Evolutionary conservation across 768 basidiomycete species (phyloP), one percentile per base, ranked within the genome.

Genomic region (Paxillus ammoniavirescens): DNA sequence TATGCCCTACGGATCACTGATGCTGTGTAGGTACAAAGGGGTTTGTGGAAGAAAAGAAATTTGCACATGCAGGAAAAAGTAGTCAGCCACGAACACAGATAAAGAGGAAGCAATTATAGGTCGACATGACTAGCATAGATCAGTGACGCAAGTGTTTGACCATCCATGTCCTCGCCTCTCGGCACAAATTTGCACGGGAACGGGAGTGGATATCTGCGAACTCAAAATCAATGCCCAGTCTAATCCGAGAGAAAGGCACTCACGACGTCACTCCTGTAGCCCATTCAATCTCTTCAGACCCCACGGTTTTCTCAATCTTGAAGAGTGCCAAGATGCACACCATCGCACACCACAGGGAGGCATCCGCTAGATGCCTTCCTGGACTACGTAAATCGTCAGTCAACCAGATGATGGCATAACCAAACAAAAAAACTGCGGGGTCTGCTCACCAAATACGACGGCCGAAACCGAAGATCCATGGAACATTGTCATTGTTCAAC

Each of bases 331-430:
- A 30, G 2, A 65, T 56, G 8, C 53, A 61, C 15, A 42, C 56
- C 21, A 65, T 63, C n/a, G 61, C 64, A 23, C 41, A 57, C 64
- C 64, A 65, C 8, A 66, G 2, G 3, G 58, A 63, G 4, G 55
- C 64, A 10, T 63, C 64, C 18, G 53, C 64, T 2, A 65, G 15
- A 13, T 63, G 52, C n/a, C 61, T 63, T 18, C 64, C 64, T 9
- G 65, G 59, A 40, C 61, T 58, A 44, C 8, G 3, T 2, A 21
- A 15, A 2, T 17, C 18, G 40, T 9, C 40, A 42, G 14, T 30
- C 28, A 30, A 30, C 8, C 2, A 30, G 6, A 3, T 3, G 3
- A 21, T 21, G 21, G 21, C 21, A 3, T 21, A 3, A 21, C 21
- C 21, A 21, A 21, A 21, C 21, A 21, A 21, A 21, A 21, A 21